A percentile compares a stretch with the other conserved stretches of the same genome.
These are phyloP conservation scores for Podosphaera fusca DNA, from an alignment of 2,329 filamentous ascomycete genomes.

Conservation along the genomic window DNA sequence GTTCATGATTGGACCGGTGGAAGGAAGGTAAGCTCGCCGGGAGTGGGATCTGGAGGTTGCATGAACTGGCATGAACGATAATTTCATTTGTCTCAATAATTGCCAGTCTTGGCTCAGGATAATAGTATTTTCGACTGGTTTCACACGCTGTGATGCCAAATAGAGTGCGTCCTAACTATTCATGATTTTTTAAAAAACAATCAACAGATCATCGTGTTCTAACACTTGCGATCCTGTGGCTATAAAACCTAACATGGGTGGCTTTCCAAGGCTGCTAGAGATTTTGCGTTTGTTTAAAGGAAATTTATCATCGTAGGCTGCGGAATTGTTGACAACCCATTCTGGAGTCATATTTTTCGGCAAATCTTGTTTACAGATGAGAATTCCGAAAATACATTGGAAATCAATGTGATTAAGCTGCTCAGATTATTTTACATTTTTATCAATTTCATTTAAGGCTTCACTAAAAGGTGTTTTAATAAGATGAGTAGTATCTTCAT, in stretches of 20 bases:
- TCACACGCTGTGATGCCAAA: background rate
- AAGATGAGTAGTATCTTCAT: background rate
- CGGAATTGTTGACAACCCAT: background rate
- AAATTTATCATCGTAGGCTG: background rate
- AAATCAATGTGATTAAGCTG: background rate
- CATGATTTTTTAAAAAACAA: background rate
- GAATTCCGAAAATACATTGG: background rate
- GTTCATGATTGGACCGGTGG: background rate
- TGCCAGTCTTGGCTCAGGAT: background rate
- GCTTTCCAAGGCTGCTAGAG: background rate
- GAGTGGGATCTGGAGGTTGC: background rate
- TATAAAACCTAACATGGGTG: background rate
- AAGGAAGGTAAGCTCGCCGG: background rate
- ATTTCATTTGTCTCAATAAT: background rate
- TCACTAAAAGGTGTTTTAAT: background rate
- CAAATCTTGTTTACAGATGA: background rate
- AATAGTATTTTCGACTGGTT: background rate
- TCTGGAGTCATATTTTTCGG: background rate
- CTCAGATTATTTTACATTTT: background rate
- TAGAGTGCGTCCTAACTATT: background rate
- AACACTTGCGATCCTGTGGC: background rate
- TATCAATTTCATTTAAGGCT: too few relatives aligned
- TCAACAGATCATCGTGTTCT: background rate
- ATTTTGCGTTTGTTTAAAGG: background rate
- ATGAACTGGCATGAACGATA: background rate